Evolutionary conservation across 768 basidiomycete genomes (phyloP), one percentile per base, ranked within the genome.

Genomic region (Tulasnella sp.): DNA sequence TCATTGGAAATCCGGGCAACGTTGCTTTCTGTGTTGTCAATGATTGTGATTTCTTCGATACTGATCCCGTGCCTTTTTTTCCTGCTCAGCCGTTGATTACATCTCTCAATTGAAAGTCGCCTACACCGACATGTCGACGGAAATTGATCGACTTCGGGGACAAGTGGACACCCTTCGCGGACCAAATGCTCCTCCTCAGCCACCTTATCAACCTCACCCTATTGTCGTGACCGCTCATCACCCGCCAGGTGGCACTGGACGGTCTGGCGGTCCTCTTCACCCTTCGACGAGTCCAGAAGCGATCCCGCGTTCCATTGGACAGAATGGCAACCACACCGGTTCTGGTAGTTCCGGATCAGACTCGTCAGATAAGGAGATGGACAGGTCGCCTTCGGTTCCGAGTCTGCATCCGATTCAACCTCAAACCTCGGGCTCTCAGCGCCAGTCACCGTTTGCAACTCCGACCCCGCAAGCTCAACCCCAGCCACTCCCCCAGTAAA

Each of bases 81-180:
- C 36, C 19, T 65, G 29, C n/a, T 22, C 36, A 82, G 94, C 95
- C 35, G 94, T 96, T 77, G 94, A 96, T 80, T 94, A 91, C 81
- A 91, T 97, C 64, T 80, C 82, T 39, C 86, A 87, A 71, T 82
- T 96, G 76, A 95, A 95, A 80, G 42, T 66, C 1, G 73, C 73
- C 29, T 74, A 74, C 63, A 69, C 68, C n/a, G 73, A 74, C 26
- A 72, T 72, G 71, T 67, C 71, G n/a, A 22, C 63, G 26, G 71
- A 72, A 32, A 72, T 72, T 44, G 71, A 72, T 32, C 71, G 62
- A 19, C 62, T 72, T 19, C 71, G 71, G 12, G 22, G 14, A 35
- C 62, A 72, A 63, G 36, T 72, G 37, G 36, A 65, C 32, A 34
- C 59, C n/a, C 67, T 41, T 34, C 71, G 62, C n/a, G 62, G 71